These are phyloP conservation scores for Pisolithus tinctorius DNA, from an alignment of 768 basidiomycete species.

Conservation along the genomic window DNA sequence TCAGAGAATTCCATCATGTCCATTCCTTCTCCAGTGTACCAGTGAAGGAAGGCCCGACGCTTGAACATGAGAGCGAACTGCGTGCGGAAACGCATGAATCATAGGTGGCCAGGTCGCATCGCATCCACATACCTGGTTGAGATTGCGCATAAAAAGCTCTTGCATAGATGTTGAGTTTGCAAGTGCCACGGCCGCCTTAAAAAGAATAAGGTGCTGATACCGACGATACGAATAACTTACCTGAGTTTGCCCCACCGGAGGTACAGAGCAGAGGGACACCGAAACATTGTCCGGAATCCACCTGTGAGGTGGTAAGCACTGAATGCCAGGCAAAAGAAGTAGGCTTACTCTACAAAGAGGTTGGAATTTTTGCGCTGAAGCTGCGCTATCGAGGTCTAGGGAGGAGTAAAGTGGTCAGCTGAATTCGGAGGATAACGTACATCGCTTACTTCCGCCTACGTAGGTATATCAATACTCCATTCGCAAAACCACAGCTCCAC, in stretches of 20 bases:
- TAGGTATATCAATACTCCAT: slow-evolving; percentile 5
- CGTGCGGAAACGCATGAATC: background rate
- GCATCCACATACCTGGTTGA: slow-evolving; percentile 43
- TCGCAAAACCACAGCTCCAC: slow-evolving; percentile 15
- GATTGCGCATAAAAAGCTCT: slow-evolving; percentile 74
- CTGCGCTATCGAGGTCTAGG: slow-evolving; percentile 61
- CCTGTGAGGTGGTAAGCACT: slow-evolving; percentile 28
- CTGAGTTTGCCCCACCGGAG: slow-evolving; percentile 72
- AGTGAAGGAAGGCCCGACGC: slow-evolving; percentile 81
- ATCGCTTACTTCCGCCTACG: slow-evolving; percentile 45
- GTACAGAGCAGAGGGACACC: slow-evolving; percentile 74
- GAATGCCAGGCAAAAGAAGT: background rate
- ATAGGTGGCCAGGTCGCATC: background rate
- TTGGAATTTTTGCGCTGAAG: slow-evolving; percentile 70
- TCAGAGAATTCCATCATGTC: slow-evolving; percentile 78
- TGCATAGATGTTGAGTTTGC: slow-evolving; percentile 81
- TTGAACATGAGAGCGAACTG: slow-evolving; percentile 81
- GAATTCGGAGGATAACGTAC: slow-evolving; percentile 1
- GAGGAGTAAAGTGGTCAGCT: slow-evolving; percentile 3
- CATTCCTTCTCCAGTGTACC: slow-evolving; percentile 92
- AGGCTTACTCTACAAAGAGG: slow-evolving; percentile 71
- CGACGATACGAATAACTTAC: slow-evolving; percentile 28
- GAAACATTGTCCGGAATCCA: slow-evolving; percentile 93
- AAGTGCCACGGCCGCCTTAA: slow-evolving; percentile 61
- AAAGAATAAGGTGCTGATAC: slow-evolving; percentile 5